phyloP scores from a whole-genome alignment of 805 yeast genomes.

The Kodamaea laetipori region DNA sequence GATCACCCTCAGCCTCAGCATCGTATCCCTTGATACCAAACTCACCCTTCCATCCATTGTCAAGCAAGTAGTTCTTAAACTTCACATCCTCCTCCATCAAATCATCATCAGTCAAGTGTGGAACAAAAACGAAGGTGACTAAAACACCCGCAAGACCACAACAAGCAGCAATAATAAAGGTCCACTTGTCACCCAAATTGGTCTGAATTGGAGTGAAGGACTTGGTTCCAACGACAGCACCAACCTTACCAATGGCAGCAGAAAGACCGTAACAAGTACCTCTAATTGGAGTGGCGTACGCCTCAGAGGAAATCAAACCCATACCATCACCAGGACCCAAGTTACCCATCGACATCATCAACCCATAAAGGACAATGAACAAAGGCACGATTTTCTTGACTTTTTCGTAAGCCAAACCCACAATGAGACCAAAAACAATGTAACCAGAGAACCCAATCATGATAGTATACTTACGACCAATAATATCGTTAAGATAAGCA shows the following conservation, averaged over 20 bases:
- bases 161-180: constrained; percentile 76
- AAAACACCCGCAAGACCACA: constrained; percentile 67
- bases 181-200: constrained; percentile 68
- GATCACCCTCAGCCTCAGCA: constrained; percentile 12
- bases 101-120: constrained; percentile 72
- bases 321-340: constrained; percentile 79
- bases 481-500: constrained; percentile 60
- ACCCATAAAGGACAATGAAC: constrained; percentile 71
- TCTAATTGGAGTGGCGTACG: constrained; percentile 74
- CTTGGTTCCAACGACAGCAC: constrained; percentile 82
- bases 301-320: constrained; percentile 69
- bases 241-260: constrained; percentile 82
- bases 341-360: constrained; percentile 70
- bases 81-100: constrained; percentile 61
- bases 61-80: constrained; percentile 60
- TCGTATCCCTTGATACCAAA: constrained; percentile 37
- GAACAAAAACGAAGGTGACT: constrained; percentile 61
- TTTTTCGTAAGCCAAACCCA: constrained; percentile 63
- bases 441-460: constrained; percentile 73
- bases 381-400: constrained; percentile 58
- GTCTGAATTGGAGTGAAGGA: constrained; percentile 67
- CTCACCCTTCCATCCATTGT: constrained; percentile 59
- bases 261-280: constrained; percentile 75
- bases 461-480: constrained; percentile 74
- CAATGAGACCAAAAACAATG: constrained; percentile 68